phyloP scores from a whole-genome alignment of 176 grass and related monocot species.

The Oryza glumipatula region DNA sequence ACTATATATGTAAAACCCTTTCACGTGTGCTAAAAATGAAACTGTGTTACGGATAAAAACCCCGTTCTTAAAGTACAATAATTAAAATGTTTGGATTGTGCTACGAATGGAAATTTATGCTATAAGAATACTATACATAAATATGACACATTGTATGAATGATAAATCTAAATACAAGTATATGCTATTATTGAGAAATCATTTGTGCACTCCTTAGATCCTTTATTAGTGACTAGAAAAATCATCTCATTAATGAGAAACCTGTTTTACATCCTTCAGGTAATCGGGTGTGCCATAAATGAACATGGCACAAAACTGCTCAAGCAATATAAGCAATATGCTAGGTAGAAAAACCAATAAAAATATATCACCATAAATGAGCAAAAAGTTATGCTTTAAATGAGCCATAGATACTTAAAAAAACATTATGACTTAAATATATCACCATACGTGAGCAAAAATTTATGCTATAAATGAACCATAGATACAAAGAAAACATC shows the following conservation, averaged over 20 bases:
- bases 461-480: too few relatives aligned
- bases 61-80: not conserved
- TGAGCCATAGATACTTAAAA: too few relatives aligned
- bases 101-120: not conserved
- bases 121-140: too few relatives aligned
- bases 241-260: not conserved
- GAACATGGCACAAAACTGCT: not conserved
- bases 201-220: not conserved
- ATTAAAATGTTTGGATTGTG: not conserved
- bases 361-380: not conserved
- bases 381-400: too few relatives aligned
- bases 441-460: too few relatives aligned
- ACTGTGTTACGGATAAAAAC: too few relatives aligned
- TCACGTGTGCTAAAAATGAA: not conserved
- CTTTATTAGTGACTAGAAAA: not conserved
- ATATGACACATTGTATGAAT: too few relatives aligned
- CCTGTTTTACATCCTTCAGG: not conserved
- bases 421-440: too few relatives aligned
- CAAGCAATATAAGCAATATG: not conserved
- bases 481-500: too few relatives aligned
- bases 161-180: too few relatives aligned
- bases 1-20: not conserved
- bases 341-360: not conserved
- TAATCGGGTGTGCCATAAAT: not conserved
- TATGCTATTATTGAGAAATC: not conserved